These are phyloP conservation scores for Botrytis tulipae DNA, from an alignment of 2,329 filamentous ascomycete genomes.

Conservation along the genomic window DNA sequence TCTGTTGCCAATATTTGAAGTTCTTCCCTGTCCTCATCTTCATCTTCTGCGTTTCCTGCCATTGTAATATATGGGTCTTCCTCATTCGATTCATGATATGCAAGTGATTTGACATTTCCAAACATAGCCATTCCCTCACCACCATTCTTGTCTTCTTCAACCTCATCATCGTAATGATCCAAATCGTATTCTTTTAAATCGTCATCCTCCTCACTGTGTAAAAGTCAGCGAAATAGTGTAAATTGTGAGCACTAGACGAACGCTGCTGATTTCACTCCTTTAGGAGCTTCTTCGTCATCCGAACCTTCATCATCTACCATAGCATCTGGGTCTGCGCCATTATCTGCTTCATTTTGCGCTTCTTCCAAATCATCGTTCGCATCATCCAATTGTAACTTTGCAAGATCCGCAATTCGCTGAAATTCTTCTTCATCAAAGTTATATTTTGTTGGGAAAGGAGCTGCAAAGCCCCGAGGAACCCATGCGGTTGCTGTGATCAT, in stretches of 20 bases:
- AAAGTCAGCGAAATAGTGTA: constrained; percentile 32
- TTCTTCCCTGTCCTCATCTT: constrained; percentile 84
- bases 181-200: constrained; percentile 95
- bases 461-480: constrained; percentile 58
- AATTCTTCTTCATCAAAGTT: constrained; percentile 59
- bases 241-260: constrained; percentile 38
- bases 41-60: constrained; percentile 57
- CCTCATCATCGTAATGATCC: constrained; percentile 90
- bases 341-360: constrained; percentile 40
- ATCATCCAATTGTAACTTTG: constrained; percentile 71
- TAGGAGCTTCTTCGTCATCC: constrained; percentile 33
- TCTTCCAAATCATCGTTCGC: constrained; percentile 82
- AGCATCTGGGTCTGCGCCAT: constrained; percentile 38
- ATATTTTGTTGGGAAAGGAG: constrained; percentile 57
- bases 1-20: constrained; percentile 90
- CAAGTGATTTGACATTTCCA: constrained; percentile 87
- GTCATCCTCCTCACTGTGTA: constrained; percentile 62
- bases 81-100: constrained; percentile 91
- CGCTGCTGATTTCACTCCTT: constrained; percentile 42
- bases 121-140: constrained; percentile 86
- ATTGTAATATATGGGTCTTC: constrained; percentile 97
- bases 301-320: constrained; percentile 43
- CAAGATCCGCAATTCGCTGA: constrained; percentile 56
- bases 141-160: constrained; percentile 59
- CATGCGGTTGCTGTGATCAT: constrained; percentile 60